Base-by-base conservation (phyloP, 306 rosid species). In the Morella rubra region DNA sequence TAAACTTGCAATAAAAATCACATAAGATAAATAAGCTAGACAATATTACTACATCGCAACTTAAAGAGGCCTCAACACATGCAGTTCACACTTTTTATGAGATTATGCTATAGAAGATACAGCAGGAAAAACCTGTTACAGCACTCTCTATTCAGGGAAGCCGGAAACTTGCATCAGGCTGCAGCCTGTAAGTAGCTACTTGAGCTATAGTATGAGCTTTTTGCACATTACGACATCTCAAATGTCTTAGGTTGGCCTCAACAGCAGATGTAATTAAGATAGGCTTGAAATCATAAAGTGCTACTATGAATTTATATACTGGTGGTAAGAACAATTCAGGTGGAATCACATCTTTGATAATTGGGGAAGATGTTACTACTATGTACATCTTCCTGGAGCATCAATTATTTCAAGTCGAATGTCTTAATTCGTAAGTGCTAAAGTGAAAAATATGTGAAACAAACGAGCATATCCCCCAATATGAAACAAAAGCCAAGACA, bases 261-360 rank as follows among this genome's bases (percentile, higher is more conserved):
- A n/a, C n/a, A n/a, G n/a, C n/a, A n/a, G n/a, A n/a, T n/a, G n/a
- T n/a, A n/a, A n/a, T n/a, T n/a, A n/a, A n/a, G n/a, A 55, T 19
- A 32, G 32, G 72, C 52, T 10, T 16, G 53, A 66, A 51, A 75
- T 18, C 5, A 50, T 61, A 64, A 62, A 75, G 18, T 32, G 71
- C 41, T 24, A 42, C 15, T 42, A 61, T 61, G n/a, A 61, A 27
- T 61, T 4, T 61, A 64, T 19, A 41, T 19, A n/a, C 50, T 42
- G 50, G 27, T 8, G 15, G 18, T 8, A 18, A 18, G 19, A n/a
- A n/a, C n/a, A 66, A 42, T 3, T 18, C 12, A 41, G 46, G 13
- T 66, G 41, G 64, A 58, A 58, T 7, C 64, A 22, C 40, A 32
- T 5, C 44, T 41, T 66, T 64, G 46, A 37, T 40, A 18, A 64